phyloP scores from a whole-genome alignment of 75 land plant genomes.

The Chamaecyparis obtusa region DNA sequence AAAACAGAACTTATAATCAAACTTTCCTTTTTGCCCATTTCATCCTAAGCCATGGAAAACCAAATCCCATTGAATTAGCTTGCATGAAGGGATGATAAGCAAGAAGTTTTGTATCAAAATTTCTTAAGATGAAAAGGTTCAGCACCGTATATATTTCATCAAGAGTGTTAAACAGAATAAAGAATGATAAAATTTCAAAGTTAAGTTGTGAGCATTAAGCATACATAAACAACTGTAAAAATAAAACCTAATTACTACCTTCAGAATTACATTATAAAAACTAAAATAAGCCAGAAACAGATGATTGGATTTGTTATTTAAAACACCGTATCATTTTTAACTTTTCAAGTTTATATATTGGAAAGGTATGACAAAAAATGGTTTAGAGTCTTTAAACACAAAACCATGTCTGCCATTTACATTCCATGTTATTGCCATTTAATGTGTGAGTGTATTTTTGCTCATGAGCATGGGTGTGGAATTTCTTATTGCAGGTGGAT shows the following conservation, averaged over 20 bases:
- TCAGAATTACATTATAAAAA: not conserved
- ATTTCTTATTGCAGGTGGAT: not conserved
- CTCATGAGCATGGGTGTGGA: not conserved
- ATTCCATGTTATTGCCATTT: constrained; percentile 5
- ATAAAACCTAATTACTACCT: not conserved
- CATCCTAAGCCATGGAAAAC: not conserved
- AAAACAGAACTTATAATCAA: not conserved
- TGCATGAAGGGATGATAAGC: not conserved
- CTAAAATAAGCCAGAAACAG: not conserved
- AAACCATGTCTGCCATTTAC: not conserved
- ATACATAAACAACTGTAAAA: not conserved
- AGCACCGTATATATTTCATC: not conserved
- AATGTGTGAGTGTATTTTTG: not conserved
- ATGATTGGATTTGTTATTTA: not conserved
- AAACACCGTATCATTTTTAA: not conserved
- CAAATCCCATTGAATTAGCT: not conserved
- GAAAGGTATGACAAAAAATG: not conserved
- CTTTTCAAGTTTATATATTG: not conserved
- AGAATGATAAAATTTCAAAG: not conserved
- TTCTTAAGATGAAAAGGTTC: not conserved
- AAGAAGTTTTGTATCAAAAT: not conserved
- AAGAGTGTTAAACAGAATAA: not conserved
- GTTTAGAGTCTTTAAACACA: not conserved
- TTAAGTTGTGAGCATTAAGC: not conserved
- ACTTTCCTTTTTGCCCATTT: not conserved